Evolutionary conservation across 1,139 yeast genomes (phyloP), one percentile per base, ranked within the genome.

Genomic region (Eremothecium coryli): DNA sequence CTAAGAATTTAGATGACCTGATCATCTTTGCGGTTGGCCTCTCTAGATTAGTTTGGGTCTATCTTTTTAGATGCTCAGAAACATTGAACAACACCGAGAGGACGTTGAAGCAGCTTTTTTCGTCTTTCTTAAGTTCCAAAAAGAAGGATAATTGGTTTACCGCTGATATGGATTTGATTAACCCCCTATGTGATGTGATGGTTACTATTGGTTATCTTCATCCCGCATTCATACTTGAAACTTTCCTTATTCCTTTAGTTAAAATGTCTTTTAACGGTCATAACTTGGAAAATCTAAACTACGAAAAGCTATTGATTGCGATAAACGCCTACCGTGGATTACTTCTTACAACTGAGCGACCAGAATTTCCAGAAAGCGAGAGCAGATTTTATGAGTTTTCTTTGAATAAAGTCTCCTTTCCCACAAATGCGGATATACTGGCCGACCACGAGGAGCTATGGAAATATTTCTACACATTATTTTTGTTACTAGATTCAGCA

Each of bases 11-110:
- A 18, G 75, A 73, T 17, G 93, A 82, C 38, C 76, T 78, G 42
- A 65, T 73, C 1, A 71, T 74, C 1, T 70, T 76, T 34, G 69
- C 84, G 10, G 71, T 74, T 0, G 79, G 90, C 36, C 60, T 77
- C 6, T 70, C 94, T 0, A 64, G 95, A 38, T 62, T 93, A 23
- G 58, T 82, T 1, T 93, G 98, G 98, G 94, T 88, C 0, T 90
- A 82, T 50, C 62, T 88, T 21, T 84, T 80, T 55, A 68, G 98
- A 40, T 75, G 88, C 43, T 73, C 94, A 0, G 98, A 93, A 48
- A 81, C 96, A 0, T 64, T 88, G 45, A 88, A 88, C 53, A 80
- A 82, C 40, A 86, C 95, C 0, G 75, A 88, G 2, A 79, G 85
- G 44, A 73, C 75, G 33, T 60, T 80, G 20, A 79, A 71, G 21